These are phyloP conservation scores for Geotrichum bryndzae DNA, from an alignment of 1,139 yeast genomes.

Conservation along the genomic window DNA sequence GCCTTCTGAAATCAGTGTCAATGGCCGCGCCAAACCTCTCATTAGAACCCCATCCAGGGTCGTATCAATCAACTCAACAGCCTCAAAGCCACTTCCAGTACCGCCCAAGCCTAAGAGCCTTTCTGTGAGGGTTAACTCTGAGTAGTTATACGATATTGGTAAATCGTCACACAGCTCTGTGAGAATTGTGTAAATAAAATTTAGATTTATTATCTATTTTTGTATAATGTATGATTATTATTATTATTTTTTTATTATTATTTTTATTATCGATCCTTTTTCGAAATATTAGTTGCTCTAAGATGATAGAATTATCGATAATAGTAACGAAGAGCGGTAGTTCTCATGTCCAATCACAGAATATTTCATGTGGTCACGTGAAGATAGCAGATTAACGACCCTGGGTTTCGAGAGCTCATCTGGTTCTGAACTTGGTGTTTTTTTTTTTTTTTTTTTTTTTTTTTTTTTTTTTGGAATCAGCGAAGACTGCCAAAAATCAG, in stretches of 20 bases:
- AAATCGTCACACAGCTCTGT: background rate
- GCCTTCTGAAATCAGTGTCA: background rate
- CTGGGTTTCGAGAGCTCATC: too few species aligned
- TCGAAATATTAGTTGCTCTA: too few species aligned
- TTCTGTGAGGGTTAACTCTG: background rate
- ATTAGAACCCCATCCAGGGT: constrained; percentile 4
- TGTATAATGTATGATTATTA: background rate
- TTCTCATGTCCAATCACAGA: too few species aligned
- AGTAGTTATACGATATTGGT: background rate
- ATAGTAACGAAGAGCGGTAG: too few species aligned
- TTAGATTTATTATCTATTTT: background rate
- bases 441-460: too few species aligned
- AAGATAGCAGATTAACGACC: too few species aligned
- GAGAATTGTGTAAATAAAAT: background rate
- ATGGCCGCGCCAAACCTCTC: constrained; percentile 1
- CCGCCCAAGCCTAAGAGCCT: constrained; percentile 13
- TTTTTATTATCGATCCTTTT: too few species aligned
- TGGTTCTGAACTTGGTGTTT: too few species aligned
- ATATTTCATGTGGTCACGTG: too few species aligned
- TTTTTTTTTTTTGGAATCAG: too few species aligned
- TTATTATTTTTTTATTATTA: background rate
- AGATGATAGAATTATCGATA: too few species aligned
- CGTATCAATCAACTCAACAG: background rate
- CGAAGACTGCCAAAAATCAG: too few species aligned
- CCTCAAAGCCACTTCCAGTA: constrained; percentile 8